A percentile compares a stretch with the other conserved stretches of the same genome.
Conservation (phyloP, 2,329 filamentous ascomycete species). For the Penicillium sp. region DNA sequence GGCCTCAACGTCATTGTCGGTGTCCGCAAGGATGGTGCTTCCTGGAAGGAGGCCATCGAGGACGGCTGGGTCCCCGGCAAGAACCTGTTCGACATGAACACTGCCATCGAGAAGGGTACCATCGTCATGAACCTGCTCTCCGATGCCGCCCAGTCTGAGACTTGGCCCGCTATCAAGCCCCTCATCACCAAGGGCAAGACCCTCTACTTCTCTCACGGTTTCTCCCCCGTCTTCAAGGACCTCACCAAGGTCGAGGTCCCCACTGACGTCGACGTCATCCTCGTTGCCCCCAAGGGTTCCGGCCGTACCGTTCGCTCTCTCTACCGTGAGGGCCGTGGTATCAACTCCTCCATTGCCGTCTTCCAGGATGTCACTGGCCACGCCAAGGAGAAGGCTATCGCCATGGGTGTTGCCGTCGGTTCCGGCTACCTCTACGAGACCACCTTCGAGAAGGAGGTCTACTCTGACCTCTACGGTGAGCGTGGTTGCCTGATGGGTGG, state of each 20-base stretch:
- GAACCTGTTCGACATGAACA: slow-evolving; percentile 98
- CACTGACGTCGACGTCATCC: slow-evolving; percentile 95
- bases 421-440: slow-evolving; percentile 99
- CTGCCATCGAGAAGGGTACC: slow-evolving; percentile 89
- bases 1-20: slow-evolving; percentile 98
- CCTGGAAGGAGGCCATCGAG: slow-evolving; percentile 95
- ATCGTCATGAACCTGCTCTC: slow-evolving; percentile 99
- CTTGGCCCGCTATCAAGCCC: slow-evolving; percentile 97
- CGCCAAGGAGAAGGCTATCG: slow-evolving; percentile 96
- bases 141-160: slow-evolving; percentile 97
- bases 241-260: slow-evolving; percentile 98
- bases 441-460: slow-evolving; percentile 99
- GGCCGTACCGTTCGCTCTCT: slow-evolving; percentile 97
- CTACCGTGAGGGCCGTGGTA: slow-evolving; percentile 98
- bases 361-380: slow-evolving; percentile 98
- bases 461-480: slow-evolving; percentile 99
- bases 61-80: slow-evolving; percentile 98
- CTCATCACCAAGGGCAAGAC: slow-evolving; percentile 99
- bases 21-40: slow-evolving; percentile 96
- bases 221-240: slow-evolving; percentile 99
- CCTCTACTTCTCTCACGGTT: slow-evolving; percentile 99
- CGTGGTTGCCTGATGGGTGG: slow-evolving; percentile 99
- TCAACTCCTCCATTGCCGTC: slow-evolving; percentile 99
- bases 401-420: slow-evolving; percentile 94
- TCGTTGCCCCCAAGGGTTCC: slow-evolving; percentile 98